Base-by-base conservation (phyloP, 352 stramenopile genomes). In the Poterioochromonas sp. region DNA sequence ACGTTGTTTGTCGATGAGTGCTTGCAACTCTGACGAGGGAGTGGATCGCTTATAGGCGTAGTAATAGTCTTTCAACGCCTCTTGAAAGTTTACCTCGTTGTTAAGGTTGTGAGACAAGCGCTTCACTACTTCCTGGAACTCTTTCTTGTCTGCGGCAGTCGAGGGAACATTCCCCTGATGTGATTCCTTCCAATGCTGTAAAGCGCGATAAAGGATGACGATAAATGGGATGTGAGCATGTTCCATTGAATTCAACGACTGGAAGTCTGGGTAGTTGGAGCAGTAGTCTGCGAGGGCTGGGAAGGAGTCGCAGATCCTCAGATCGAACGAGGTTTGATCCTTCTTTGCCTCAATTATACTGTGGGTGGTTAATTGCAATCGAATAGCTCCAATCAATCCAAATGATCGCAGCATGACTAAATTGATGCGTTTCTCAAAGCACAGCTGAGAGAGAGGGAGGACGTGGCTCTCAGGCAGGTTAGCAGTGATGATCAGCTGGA, bases 1-100 rank as follows among this genome's bases (percentile, higher is more conserved):
- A 76, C 22, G 8, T 34, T 87, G 84, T 2, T 83, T 79, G 15
- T 76, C 70, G 32, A 94, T 78, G 41, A 94, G 86, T 0, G 83
- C 77, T 15, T 79, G 76, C 20, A 94, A 88, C 82, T 97, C 90
- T 5, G 89, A 86, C 0, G 92, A 89, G 18, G 82, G 47, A 20
- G n/a, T 37, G 2, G 69, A 29, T 22, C 35, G 53, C 3, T 89
- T 86, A 80, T 97, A 98, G 22, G 91, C 92, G 68, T 92, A 88
- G 85, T 97, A 97, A 0, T 92, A 87, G 63, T 98, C 90, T 44
- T 92, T 84, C 5, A 88, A 73, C 0, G 94, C 95, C 82, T 99
- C 94, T 49, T 94, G 82, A 83, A 98, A 97, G 84, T 99, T 99
- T 0, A 98, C 71, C 86, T 98, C 90, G 69, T 93, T 87, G 20